Percentiles rank a stretch among this genome's conserved stretches.
Conservation (phyloP, 257 asterid genomes). For the Mitragyna speciosa region DNA sequence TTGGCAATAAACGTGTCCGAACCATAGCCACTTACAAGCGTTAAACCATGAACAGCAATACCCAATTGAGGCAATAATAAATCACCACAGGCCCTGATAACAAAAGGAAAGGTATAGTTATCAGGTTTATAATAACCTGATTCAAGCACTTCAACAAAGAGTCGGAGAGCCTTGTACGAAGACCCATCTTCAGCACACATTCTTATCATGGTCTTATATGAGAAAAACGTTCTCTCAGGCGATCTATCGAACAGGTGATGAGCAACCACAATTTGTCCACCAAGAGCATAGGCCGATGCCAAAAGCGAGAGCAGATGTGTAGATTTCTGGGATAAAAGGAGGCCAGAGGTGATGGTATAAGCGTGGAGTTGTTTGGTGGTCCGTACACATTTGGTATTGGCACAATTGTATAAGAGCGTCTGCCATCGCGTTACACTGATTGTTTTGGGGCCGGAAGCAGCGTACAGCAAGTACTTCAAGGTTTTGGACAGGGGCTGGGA, state of each 20-base stretch:
- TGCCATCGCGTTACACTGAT: slow-evolving; percentile 50
- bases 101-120: slow-evolving; percentile 66
- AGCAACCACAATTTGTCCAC: slow-evolving; percentile 49
- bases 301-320: slow-evolving; percentile 62
- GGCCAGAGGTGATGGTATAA: slow-evolving; percentile 52
- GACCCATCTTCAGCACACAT: slow-evolving; percentile 58
- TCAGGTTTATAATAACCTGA: slow-evolving; percentile 46
- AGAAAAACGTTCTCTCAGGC: slow-evolving; percentile 52
- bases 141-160: slow-evolving; percentile 66
- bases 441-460: slow-evolving; percentile 15
- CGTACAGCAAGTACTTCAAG: slow-evolving; percentile 41
- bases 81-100: slow-evolving; percentile 68
- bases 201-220: slow-evolving; percentile 67
- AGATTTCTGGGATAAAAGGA: slow-evolving; percentile 31
- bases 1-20: slow-evolving; percentile 63
- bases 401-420: slow-evolving; percentile 56
- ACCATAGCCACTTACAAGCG: slow-evolving; percentile 49
- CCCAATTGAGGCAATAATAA: slow-evolving; percentile 60
- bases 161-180: slow-evolving; percentile 51
- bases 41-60: slow-evolving; percentile 59
- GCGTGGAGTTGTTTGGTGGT: slow-evolving; percentile 71
- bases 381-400: slow-evolving; percentile 52
- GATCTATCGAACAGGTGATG: slow-evolving; percentile 58
- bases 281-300: slow-evolving; percentile 47
- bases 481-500: slow-evolving; percentile 44